Base-by-base conservation (phyloP, 495 filamentous ascomycete species). In the Tetracladium setigerum region DNA sequence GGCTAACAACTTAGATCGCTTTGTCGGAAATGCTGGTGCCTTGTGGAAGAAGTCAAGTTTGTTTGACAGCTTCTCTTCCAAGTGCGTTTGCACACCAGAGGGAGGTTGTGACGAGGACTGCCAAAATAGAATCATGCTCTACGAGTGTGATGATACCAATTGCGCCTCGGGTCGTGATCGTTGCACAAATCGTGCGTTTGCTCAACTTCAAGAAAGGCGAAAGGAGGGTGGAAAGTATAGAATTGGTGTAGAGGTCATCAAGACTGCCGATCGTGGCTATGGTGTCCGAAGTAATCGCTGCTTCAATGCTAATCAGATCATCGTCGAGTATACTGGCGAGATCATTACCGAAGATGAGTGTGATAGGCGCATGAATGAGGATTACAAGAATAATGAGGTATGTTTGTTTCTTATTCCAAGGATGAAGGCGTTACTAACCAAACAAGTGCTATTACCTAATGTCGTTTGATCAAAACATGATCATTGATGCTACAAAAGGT, bases 381-480 rank as follows among this genome's bases (percentile, higher is more conserved):
- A 82, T 32, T 98, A 98, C 67, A 89, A 90, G 61, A 78, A 95
- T 57, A 90, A 94, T 47, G 81, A 91, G 66, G 90, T 95, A 61
- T 61, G 80, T 61, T n/a, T 42, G 22, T 17, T 15, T 24, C 16
- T 31, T 10, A n/a, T 27, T 34, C 22, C 34, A 32, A 33, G n/a
- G n/a, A n/a, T n/a, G n/a, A n/a, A n/a, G n/a, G 34, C 55, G 34
- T 61, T 54, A 33, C 53, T 43, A 38, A 56, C 37, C 27, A 15
- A 54, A 22, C 46, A 51, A 95, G 88, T 90, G 87, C 62, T 97
- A 95, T 57, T 98, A 98, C 63, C 68, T 98, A 37, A 98, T 98
- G 92, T 87, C 86, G 32, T 95, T 96, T 62, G 87, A 96, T 58
- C 89, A 97, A 62, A 89, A 91, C 67, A 94, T 97, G 86, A 95